Evolutionary conservation across 805 yeast species (phyloP), one percentile per base, ranked within the genome.

Genomic region (Lipomyces lipofer): DNA sequence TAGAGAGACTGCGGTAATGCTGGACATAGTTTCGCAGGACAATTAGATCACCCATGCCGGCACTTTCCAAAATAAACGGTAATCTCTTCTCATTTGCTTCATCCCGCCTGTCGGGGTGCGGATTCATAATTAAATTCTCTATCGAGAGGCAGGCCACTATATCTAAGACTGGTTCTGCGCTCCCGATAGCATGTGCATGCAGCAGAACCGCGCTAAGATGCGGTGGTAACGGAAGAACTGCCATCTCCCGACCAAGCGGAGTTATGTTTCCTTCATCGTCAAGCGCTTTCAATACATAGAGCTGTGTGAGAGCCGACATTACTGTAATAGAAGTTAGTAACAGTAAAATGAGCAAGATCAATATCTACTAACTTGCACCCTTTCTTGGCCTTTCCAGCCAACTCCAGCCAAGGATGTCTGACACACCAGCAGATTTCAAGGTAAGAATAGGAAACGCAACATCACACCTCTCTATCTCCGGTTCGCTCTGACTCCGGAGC

Each of bases 371-470:
- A 56, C 60, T 75, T 0, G 97, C 78, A 7, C 84, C 86, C 60
- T 81, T 78, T 2, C 94, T 91, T 0, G 99, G 99, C 60, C 86
- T 80, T 67, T 92, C 96, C 40, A 94, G 75, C 98, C 99, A 94
- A 19, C 87, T 76, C 91, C 97, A 94, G 55, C 82, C 80, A 45
- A 89, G 70, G 35, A 94, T 80, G 70, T 94, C 95, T 50, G 86
- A 82, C 6, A 92, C 88, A 2, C 92, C 91, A 44, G 88, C 79
- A 54, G 82, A 82, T 67, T 94, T 94, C 57, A 94, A 74, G 75
- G 92, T 85, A 62, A 94, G 71, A 1, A 92, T 81, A 0, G 98
- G 95, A 3, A 87, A 81, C 0, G 94, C 79, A 29, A 94, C 84
- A 64, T 90, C 96, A 44, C 89, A 83, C 63, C 98, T 78, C 52